Conservation (phyloP, 805 yeast species). For the Wickerhamomyces sydowiorum region DNA sequence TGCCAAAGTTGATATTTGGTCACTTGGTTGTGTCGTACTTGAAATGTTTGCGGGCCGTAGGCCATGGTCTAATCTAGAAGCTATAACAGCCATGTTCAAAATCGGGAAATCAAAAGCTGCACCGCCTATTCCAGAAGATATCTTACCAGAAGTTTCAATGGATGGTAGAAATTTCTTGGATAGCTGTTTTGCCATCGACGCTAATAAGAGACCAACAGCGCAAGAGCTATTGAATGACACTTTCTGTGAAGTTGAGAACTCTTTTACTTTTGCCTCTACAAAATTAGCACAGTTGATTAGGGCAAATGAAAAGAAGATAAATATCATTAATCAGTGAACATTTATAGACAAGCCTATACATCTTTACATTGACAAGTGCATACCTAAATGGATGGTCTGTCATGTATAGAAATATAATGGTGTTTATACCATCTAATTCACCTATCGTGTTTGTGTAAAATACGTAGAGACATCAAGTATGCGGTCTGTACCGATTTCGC, state of each 20-base stretch:
- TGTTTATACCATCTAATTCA: too few relatives aligned
- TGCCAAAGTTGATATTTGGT: constrained; percentile 98
- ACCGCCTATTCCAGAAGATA: constrained; percentile 95
- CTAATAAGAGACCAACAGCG: constrained; percentile 89
- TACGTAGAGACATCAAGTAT: too few relatives aligned
- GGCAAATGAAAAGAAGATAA: constrained; percentile 29
- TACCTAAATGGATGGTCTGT: too few relatives aligned
- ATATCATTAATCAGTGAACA: background rate
- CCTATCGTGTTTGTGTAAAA: too few relatives aligned
- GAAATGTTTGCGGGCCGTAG: constrained; percentile 98
- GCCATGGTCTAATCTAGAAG: constrained; percentile 96
- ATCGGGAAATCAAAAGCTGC: constrained; percentile 80
- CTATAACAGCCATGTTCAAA: constrained; percentile 90
- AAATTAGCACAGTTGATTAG: constrained; percentile 49
- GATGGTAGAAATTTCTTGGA: constrained; percentile 69
- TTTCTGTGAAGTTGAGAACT: constrained; percentile 36
- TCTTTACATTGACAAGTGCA: too few relatives aligned
- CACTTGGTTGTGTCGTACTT: constrained; percentile 91
- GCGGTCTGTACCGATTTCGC: too few relatives aligned
- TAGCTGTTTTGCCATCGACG: constrained; percentile 70
- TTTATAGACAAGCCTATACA: too few relatives aligned
- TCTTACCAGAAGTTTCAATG: constrained; percentile 53
- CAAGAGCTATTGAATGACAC: constrained; percentile 48
- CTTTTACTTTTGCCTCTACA: constrained; percentile 49
- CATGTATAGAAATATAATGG: too few relatives aligned